Conservation (phyloP, 768 basidiomycete species). For the Auriscalpium microsporum region DNA sequence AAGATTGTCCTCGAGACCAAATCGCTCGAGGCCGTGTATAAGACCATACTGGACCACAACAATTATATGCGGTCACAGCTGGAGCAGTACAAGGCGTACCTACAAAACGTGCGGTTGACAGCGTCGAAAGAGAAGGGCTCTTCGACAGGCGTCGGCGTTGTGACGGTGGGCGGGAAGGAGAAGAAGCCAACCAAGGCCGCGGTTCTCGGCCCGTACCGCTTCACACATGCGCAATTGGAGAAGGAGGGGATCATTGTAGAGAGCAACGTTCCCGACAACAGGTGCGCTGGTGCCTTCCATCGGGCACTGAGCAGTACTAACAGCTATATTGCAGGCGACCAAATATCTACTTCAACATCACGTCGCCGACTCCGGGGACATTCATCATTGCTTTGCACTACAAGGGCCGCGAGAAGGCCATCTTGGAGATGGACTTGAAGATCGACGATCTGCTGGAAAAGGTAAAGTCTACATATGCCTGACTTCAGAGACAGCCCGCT, state of each 20-base stretch:
- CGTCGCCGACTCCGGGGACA: slow-evolving; percentile 93
- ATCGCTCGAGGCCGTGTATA: slow-evolving; percentile 93
- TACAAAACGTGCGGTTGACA: slow-evolving; percentile 93
- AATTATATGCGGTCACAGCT: slow-evolving; percentile 92
- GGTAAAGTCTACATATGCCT: slow-evolving; percentile 36
- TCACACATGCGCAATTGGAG: slow-evolving; percentile 96
- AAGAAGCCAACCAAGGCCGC: slow-evolving; percentile 83
- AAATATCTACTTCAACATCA: slow-evolving; percentile 99
- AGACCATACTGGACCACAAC: slow-evolving; percentile 99
- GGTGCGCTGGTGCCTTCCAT: slow-evolving; percentile 42
- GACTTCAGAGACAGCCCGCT: neutral
- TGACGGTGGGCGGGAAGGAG: slow-evolving; percentile 95
- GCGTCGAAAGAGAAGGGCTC: slow-evolving; percentile 84
- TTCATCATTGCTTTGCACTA: slow-evolving; percentile 99
- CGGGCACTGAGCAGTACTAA: slow-evolving; percentile 8
- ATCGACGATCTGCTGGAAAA: slow-evolving; percentile 97
- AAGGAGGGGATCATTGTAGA: slow-evolving; percentile 99
- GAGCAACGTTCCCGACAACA: slow-evolving; percentile 97
- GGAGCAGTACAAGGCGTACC: slow-evolving; percentile 98
- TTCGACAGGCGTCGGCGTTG: slow-evolving; percentile 85
- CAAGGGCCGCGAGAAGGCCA: slow-evolving; percentile 97
- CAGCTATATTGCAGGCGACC: slow-evolving; percentile 54
- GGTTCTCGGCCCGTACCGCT: slow-evolving; percentile 91
- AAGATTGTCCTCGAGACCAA: slow-evolving; percentile 91
- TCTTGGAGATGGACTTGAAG: slow-evolving; percentile 98